These are phyloP conservation scores for Aureobasidium sp. DNA, from an alignment of 2,329 filamentous ascomycete genomes.

Conservation along the genomic window DNA sequence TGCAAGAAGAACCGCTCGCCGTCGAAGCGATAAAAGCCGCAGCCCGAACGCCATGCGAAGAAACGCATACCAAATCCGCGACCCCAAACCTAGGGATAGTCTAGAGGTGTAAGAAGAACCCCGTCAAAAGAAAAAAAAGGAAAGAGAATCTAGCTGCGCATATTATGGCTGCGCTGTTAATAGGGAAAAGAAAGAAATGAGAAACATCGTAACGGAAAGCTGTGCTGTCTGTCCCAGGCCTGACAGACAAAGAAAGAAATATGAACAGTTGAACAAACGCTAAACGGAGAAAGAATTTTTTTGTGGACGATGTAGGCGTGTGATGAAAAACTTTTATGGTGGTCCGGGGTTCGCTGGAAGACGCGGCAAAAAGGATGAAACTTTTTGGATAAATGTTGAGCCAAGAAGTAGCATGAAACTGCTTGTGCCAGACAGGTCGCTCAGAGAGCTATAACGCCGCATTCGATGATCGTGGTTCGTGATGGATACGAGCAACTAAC, in stretches of 20 bases:
- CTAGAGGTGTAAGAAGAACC: conserved; percentile 2
- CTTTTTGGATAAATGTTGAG: not conserved
- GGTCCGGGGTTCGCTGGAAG: not conserved
- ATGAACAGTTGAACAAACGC: conserved; percentile 11
- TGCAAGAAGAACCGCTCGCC: not conserved
- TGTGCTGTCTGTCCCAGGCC: conserved; percentile 12
- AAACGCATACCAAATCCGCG: not conserved
- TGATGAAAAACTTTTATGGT: conserved; percentile 10
- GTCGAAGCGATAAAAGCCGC: not conserved
- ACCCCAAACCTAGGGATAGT: not conserved
- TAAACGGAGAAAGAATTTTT: conserved; percentile 7
- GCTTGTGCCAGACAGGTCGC: not conserved
- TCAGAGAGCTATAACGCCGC: not conserved
- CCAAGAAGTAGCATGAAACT: not conserved
- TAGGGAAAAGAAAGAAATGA: conserved; percentile 1
- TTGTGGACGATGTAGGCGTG: not conserved
- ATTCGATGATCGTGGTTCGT: not conserved
- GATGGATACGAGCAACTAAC: conserved; percentile 15
- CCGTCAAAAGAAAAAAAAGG: conserved; percentile 2
- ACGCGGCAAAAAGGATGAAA: not conserved
- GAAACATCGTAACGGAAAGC: conserved; percentile 6
- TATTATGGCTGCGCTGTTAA: not conserved
- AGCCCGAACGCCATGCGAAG: conserved; percentile 6
- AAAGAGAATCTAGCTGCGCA: conserved; percentile 9
- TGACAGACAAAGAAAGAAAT: conserved; percentile 5